Evolutionary conservation across 2,329 filamentous ascomycete species (phyloP), one percentile per base, ranked within the genome.

Genomic region (Sporothrix variecibatus): DNA sequence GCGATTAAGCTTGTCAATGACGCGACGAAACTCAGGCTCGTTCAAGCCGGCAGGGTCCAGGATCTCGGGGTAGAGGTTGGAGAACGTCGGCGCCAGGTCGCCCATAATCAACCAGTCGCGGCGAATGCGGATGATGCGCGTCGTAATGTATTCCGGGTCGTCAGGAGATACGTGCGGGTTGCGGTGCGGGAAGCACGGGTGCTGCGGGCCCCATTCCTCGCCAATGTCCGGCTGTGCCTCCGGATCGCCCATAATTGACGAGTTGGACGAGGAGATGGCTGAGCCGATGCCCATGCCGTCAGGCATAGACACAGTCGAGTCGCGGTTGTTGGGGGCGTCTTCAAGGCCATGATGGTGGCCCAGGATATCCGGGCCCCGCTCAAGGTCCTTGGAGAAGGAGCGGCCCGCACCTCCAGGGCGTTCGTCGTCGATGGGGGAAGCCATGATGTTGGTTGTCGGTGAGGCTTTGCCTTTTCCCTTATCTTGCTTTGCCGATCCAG

Each of bases 31-130:
- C 78, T 97, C 94, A 75, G 92, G 91, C 81, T 99, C 96, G 0
- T 90, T 88, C 60, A 99, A 84, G 43, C 95, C 90, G 0, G 89
- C 90, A 0, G 94, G 94, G 77, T 98, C 95, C 8, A 99, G 86
- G 74, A 99, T 97, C 81, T 99, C 96, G 0, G 96, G 96, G 79
- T 99, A 99, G 2, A 98, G 86, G 79, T 98, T 98, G 20, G 94
- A 96, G 81, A 97, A 98, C 0, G 95, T 94, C 0, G 96, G 96
- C 1, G 95, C 95, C 38, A 97, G 85, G 82, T 99, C 96, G 49
- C 95, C 96, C 75, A 91, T 89, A 40, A 95, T 83, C 83, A 98
- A 91, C 93, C 95, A 99, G 82, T 99, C 96, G 58, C 96, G 89
- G 74, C 92, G 91, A 76, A 99, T 92, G 20, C 96, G 92, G 79